Base-by-base conservation (phyloP, 257 asterid species). In the Primulina tabacum region DNA sequence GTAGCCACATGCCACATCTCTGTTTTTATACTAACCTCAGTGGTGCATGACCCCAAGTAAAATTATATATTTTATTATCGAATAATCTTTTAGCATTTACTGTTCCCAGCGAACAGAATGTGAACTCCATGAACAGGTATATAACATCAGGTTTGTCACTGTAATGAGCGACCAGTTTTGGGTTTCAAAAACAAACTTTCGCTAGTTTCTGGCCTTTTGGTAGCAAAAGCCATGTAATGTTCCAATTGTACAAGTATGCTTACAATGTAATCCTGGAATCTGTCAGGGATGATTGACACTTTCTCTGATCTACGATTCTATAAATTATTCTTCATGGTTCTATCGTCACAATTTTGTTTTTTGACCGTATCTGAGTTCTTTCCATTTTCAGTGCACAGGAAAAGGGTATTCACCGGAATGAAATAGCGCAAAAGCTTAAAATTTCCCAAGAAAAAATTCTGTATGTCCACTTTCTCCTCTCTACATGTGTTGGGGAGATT, bases 331-430 rank as follows among this genome's bases (percentile, higher is more conserved):
- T 59, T 12, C 24, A 10, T 67, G 50, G 33, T 65, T 63, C 26
- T 24, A n/a, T 61, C 21, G 6, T 40, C 29, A 24, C 56, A 20
- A 18, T 8, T 26, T 65, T 64, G n/a, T 29, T 62, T n/a, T 21
- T 29, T n/a, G 2, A 58, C 47, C 60, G 64, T 28, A 37, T 37
- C 17, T 64, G 53, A 33, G 32, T 69, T 71, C 62, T 64, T 60
- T 59, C 74, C 67, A 61, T 53, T 21, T 83, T 65, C 95, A 90
- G 97, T 71, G 67, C 76, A 12, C 53, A 43, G 53, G 53, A 43
- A 43, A 43, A 43, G n/a, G 50, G 53, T 0, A 43, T 43, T 43
- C n/a, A 43, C 6, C 53, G n/a, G 53, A 43, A 43, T 12, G 53
- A 12, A 12, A 43, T 43, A 43, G 53, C 53, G 6, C 53, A 43